These are phyloP conservation scores for Talaromyces sp. DNA, from an alignment of 2,329 filamentous ascomycete genomes.

Conservation along the genomic window DNA sequence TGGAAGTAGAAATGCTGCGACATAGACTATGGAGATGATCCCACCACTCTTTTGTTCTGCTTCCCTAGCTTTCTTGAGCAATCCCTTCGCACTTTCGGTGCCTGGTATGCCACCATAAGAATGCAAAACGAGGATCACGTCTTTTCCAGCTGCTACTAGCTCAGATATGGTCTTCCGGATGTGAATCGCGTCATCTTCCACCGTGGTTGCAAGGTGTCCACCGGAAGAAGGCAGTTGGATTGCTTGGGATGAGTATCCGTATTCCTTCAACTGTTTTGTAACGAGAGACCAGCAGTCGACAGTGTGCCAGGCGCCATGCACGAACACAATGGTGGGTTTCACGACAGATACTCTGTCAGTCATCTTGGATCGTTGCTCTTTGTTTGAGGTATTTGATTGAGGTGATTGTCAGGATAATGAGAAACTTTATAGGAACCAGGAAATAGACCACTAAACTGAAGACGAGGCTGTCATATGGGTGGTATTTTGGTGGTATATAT, in stretches of 20 bases:
- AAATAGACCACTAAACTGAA: too few relatives aligned
- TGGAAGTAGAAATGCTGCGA: neutral
- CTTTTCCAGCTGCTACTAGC: neutral
- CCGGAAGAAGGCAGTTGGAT: neutral
- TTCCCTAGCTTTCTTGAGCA: neutral
- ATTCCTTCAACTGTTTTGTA: neutral
- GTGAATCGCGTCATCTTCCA: neutral
- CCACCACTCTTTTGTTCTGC: neutral
- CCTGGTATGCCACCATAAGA: neutral
- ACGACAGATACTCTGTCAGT: too few relatives aligned
- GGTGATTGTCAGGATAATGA: neutral
- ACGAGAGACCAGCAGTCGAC: neutral
- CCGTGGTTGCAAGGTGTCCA: neutral
- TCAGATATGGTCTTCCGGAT: neutral
- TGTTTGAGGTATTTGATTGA: neutral
- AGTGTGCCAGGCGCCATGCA: neutral
- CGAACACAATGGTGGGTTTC: neutral
- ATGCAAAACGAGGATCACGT: slow-evolving; percentile 3
- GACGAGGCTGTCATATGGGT: too few relatives aligned
- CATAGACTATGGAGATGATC: neutral
- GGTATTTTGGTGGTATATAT: too few relatives aligned
- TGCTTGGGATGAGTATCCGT: neutral
- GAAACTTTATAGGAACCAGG: too few relatives aligned
- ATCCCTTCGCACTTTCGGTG: neutral
- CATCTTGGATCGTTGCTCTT: neutral